Base-by-base conservation (phyloP, 768 basidiomycete species). In the Tricholoma flavovirens region DNA sequence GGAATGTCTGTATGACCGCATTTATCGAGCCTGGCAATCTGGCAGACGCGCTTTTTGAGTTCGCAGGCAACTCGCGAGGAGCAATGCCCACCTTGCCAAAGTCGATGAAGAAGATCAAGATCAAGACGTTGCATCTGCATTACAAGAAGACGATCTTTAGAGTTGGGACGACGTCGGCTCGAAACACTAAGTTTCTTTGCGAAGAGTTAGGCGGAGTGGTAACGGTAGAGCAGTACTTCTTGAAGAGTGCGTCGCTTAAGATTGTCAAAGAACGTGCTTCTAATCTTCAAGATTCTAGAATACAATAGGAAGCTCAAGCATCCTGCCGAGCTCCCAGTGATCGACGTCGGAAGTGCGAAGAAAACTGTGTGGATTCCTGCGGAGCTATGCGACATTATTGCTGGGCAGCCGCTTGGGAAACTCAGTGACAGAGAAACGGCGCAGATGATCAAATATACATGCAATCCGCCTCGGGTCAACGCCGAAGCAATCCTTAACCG, bases 401-500 rank as follows among this genome's bases (percentile, higher is more conserved):
- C 77, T 0, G 83, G 83, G 6, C 80, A 81, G 59, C 73, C 84
- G 0, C 88, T 80, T 19, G 85, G 80, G 5, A 82, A 77, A 56
- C 81, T 91, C 2, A 77, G 69, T 54, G 81, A 81, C n/a, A 72
- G 63, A 5, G 83, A 87, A 62, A 88, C 87, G 0, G 71, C 82
- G 0, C 68, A 75, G n/a, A 91, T 92, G 90, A 86, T 92, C 56
- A 73, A 72, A 40, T 72, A 72, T 53, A 89, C 90, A 0, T 87
- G 84, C 67, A 83, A 84, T 29, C 75, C 75, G 1, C 90, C 90
- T 0, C 67, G 64, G 0, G 62, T 74, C 52, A 90, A 88, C 57
- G 86, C 85, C 0, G 72, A 75, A 26, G 60, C 75, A 8, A 88
- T 92, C 58, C 69, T 81, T 12, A 67, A 76, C 24, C 66, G 78